These are phyloP conservation scores for Ceriops tagal DNA, from an alignment of 345 rosid species.

Conservation along the genomic window DNA sequence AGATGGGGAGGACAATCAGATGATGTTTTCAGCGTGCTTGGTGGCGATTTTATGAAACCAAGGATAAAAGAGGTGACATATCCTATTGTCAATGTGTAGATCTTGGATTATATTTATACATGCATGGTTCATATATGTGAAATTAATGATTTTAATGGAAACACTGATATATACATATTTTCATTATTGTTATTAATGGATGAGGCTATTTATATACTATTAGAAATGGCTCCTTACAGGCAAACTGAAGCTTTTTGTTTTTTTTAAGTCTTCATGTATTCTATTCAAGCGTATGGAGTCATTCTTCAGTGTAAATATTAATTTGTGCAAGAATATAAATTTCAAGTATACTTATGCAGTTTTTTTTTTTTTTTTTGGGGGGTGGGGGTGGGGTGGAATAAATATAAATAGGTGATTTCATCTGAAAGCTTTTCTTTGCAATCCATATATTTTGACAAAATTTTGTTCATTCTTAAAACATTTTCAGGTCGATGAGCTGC, in stretches of 20 bases:
- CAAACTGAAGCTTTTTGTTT: too few species aligned
- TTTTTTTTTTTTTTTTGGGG: too few species aligned
- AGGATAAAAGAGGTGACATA: constrained; percentile 56
- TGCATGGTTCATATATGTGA: not conserved
- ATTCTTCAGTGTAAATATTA: too few species aligned
- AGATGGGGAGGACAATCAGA: constrained; percentile 82
- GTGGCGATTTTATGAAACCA: constrained; percentile 78
- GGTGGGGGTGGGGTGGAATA: too few species aligned
- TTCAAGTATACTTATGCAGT: too few species aligned
- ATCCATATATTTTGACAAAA: not conserved
- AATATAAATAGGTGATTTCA: not conserved
- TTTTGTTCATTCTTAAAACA: not conserved
- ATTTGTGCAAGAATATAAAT: too few species aligned
- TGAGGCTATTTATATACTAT: too few species aligned
- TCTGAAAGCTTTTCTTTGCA: not conserved
- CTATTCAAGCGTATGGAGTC: too few species aligned
- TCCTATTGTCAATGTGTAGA: not conserved
- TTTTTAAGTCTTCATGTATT: too few species aligned
- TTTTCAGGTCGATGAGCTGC: constrained; percentile 68
- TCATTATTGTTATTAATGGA: too few species aligned
- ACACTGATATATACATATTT: too few species aligned
- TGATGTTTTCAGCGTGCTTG: constrained; percentile 43
- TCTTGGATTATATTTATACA: not conserved
- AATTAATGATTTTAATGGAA: not conserved
- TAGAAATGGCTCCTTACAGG: too few species aligned